Conservation (phyloP, 2,329 filamentous ascomycete species). For the Trichoderma pleuroti region DNA sequence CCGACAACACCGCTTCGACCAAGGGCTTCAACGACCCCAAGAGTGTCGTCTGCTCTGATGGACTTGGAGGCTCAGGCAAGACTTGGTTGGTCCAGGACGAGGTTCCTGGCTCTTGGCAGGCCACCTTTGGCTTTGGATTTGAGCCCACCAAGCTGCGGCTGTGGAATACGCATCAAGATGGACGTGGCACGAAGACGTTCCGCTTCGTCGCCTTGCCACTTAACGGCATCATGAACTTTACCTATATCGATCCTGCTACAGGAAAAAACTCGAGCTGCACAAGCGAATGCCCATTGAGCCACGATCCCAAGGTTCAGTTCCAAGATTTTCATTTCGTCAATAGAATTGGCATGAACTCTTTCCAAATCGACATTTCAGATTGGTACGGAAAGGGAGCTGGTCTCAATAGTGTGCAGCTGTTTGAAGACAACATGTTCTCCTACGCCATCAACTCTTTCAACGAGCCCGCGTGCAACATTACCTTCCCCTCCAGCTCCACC, state of each 20-base stretch:
- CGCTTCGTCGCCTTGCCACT: conserved; percentile 81
- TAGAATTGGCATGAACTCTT: conserved; percentile 78
- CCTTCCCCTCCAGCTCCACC: conserved; percentile 61
- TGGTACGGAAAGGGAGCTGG: conserved; percentile 88
- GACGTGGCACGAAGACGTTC: conserved; percentile 83
- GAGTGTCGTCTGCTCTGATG: conserved; percentile 75
- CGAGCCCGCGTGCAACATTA: conserved; percentile 71
- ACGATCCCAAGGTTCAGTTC: conserved; percentile 60
- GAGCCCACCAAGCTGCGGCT: conserved; percentile 81
- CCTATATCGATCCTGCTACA: conserved; percentile 73
- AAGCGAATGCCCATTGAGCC: conserved; percentile 77
- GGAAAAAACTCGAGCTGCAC: conserved; percentile 71
- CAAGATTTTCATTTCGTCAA: conserved; percentile 95
- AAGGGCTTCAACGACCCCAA: conserved; percentile 69
- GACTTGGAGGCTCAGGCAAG: conserved; percentile 64
- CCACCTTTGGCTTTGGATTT: conserved; percentile 78
- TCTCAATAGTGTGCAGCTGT: conserved; percentile 80
- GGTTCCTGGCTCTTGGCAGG: conserved; percentile 76
- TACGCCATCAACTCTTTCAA: conserved; percentile 89
- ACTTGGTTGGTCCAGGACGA: conserved; percentile 77
- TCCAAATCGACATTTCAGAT: conserved; percentile 78
- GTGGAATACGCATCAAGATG: conserved; percentile 81
- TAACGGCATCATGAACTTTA: conserved; percentile 93
- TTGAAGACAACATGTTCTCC: conserved; percentile 77
- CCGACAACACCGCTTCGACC: conserved; percentile 58